Base-by-base conservation (phyloP, 441 rosid genomes). In the Flueggea neowawraea region DNA sequence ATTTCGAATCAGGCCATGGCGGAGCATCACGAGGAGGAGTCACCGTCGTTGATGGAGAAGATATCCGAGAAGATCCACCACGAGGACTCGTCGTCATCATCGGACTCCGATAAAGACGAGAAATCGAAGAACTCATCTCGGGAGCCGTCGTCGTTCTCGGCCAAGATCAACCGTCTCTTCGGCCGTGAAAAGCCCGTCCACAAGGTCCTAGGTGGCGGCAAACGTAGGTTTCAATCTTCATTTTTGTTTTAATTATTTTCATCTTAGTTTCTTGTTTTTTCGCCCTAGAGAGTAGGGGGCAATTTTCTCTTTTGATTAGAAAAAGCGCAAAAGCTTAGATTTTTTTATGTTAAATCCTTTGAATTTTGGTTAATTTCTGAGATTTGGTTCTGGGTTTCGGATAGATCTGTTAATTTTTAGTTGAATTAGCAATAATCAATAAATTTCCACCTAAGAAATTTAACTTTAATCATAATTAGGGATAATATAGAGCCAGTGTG, bases 141-240 rank as follows among this genome's bases (percentile, higher is more conserved):
- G 6, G 47, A 58, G 6, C 53, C 72, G 66, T 31, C 60, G 33
- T 33, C 70, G 4, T 67, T 86, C 31, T 55, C 80, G 0, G 43
- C 81, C 44, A 88, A 90, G 70, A 65, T 85, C 58, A 82, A 65
- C 57, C 89, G 91, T 47, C 86, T 93, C 41, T 90, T 90, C n/a
- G 98, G 97, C 31, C 81, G 97, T 54, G 95, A 93, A 60, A 71
- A 75, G 74, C 95, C 98, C 31, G 85, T 90, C 12, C 97, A 93
- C 73, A 75, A 77, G 68, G 88, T 90, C 58, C 69, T 93, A n/a
- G 98, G 98, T 52, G 97, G 98, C 31, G 86, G 93, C 59, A 87
- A 82, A 73, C 88, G 93, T 87, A 79, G 10, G 80, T 54, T 66
- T 36, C 17, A 16, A 3, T 14, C 54, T 0, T 53, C 31, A 28